phyloP scores from a whole-genome alignment of 768 basidiomycete genomes.

The Macrolepiota fuliginosa region DNA sequence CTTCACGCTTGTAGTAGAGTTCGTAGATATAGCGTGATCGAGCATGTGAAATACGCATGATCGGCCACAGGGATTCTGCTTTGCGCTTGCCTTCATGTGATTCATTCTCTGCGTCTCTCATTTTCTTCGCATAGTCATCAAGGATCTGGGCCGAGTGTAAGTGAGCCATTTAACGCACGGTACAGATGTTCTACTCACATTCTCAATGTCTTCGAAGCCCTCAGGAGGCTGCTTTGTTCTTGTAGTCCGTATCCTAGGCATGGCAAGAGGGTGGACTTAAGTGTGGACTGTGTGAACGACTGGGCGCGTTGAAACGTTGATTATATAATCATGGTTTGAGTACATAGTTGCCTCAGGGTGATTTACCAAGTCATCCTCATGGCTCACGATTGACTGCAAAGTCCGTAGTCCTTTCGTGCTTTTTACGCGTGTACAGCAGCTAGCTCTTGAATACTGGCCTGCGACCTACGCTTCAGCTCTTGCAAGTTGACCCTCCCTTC shows the following conservation, averaged over 20 bases:
- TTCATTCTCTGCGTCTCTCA: slow-evolving; percentile 99
- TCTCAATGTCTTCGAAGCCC: slow-evolving; percentile 92
- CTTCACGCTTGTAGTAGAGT: slow-evolving; percentile 97
- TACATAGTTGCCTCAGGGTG: not conserved
- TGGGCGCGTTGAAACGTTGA: not conserved
- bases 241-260: slow-evolving; percentile 93
- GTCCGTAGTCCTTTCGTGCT: slow-evolving; percentile 9
- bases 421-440: slow-evolving; percentile 18
- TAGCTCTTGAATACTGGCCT: not conserved
- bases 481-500: slow-evolving; percentile 6
- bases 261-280: slow-evolving; percentile 25
- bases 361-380: not conserved
- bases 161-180: not conserved
- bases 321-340: slow-evolving; percentile 20
- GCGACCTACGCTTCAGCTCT: slow-evolving; percentile 15
- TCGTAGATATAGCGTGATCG: slow-evolving; percentile 97
- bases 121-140: slow-evolving; percentile 98
- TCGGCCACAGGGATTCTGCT: slow-evolving; percentile 91
- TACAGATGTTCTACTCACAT: slow-evolving; percentile 38
- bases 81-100: slow-evolving; percentile 98
- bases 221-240: slow-evolving; percentile 94
- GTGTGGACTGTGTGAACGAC: not conserved
- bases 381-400: slow-evolving; percentile 8
- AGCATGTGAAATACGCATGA: slow-evolving; percentile 97
- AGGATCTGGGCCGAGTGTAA: slow-evolving; percentile 59